Evolutionary conservation across 2,329 filamentous ascomycete species (phyloP), one percentile per base, ranked within the genome.

Genomic region (Paracoccidioides brasiliensis): DNA sequence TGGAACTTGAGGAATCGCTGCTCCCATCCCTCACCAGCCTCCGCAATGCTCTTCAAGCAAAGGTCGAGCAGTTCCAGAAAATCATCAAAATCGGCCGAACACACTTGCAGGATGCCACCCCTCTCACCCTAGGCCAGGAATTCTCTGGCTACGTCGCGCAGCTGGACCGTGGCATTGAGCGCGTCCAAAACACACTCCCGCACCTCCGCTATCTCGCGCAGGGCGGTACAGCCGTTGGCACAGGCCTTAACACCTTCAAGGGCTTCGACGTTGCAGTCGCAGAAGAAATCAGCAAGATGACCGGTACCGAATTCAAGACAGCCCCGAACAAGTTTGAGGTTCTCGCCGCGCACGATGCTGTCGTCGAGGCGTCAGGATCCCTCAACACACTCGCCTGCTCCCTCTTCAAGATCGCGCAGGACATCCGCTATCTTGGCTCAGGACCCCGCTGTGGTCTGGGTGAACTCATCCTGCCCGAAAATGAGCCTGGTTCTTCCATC

Each of bases 11-110:
- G 76, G 80, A 85, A 68, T 81, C 85, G 64, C 84, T 98, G 48
- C 75, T 97, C 15, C 93, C 93, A 42, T 80, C 89, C 51, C 79
- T 97, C 60, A 84, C 79, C 73, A 89, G 82, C 73, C 82, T 98
- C 56, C 86, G 90, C 61, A 79, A 85, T 60, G 89, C 89, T 52
- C 79, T 98, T 59, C 85, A 95, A 77, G 80, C 81, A 71, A 97
- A 97, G 82, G 84, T 88, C 44, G 84, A 94, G 66, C 82, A 87
- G 52, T 98, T 96, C 67, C 83, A 93, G 65, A 83, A 88, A 66
- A 91, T 98, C 68, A 97, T 98, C 80, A 98, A 98, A 84, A 98
- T 98, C 68, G 93, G 93, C 64, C 85, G 93, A 65, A 98, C 93
- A 55, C 93, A 98, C 75, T 79, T 98, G 69, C 93, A 97, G 76